Base-by-base conservation (phyloP, 306 rosid genomes). In the Cercis canadensis region DNA sequence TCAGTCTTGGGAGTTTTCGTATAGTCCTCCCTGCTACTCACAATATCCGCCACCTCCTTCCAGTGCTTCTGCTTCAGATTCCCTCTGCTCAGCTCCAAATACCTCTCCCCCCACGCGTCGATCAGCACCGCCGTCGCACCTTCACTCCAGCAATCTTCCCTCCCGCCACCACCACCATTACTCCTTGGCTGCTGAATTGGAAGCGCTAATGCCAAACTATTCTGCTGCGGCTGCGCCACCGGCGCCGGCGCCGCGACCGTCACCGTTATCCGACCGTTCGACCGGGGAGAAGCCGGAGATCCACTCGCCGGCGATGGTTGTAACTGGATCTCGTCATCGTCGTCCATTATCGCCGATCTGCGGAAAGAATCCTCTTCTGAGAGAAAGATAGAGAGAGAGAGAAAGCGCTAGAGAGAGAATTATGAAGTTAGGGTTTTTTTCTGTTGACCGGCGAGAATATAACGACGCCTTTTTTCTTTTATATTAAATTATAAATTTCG, bases 101-200 rank as follows among this genome's bases (percentile, higher is more conserved):
- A 95, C 84, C 99, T 81, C 79, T 92, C 99, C 8, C 99, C 99
- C 99, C 97, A 95, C 32, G 99, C 97, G 21, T 91, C 97, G 40
- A 95, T 95, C 87, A 95, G 75, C 69, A 95, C 96, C 60, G 92
- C 84, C 63, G 99, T 95, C 44, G 97, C 97, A 6, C 86, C 88
- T 64, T 95, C 97, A 77, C 97, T 92, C 99, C 99, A 95, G 62
- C 99, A 95, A 80, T 95, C 99, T 60, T 95, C 99, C 65, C 99
- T 83, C 11, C 99, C 96, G 2, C 87, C 88, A 4, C 78, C 73
- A 0, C 82, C 79, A 46, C 57, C 61, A 63, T 33, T 77, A 2
- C 76, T 79, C 80, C 85, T 82, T n/a, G 74, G 69, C 29, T 70
- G 87, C 73, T 81, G 96, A 54, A 70, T 72, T 49, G 99, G 92